These are phyloP conservation scores for Monosporascus sp. DNA, from an alignment of 2,329 filamentous ascomycete genomes.

Conservation along the genomic window DNA sequence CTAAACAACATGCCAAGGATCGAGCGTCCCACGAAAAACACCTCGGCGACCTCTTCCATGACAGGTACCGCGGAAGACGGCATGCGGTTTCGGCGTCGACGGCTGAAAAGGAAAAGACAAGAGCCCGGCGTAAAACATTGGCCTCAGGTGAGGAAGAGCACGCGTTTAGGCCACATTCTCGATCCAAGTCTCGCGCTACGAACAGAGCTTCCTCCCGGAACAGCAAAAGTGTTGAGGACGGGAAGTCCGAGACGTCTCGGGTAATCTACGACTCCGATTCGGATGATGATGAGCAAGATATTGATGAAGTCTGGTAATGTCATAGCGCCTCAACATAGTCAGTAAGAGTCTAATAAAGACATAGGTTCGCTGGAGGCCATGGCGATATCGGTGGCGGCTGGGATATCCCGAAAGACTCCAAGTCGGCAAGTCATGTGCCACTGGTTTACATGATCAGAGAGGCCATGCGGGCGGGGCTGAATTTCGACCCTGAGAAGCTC, in stretches of 20 bases:
- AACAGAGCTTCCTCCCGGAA: slow-evolving; percentile 11
- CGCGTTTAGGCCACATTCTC: slow-evolving; percentile 26
- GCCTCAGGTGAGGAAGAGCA: slow-evolving; percentile 18
- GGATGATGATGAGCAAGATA: slow-evolving; percentile 57
- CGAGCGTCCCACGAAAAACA: slow-evolving; percentile 10
- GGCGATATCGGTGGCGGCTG: slow-evolving; percentile 76
- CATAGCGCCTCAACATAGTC: neutral
- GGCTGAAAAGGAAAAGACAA: slow-evolving; percentile 1
- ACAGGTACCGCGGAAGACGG: slow-evolving; percentile 31
- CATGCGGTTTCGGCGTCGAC: slow-evolving; percentile 3
- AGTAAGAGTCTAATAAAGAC: neutral
- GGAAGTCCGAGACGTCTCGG: slow-evolving; percentile 27
- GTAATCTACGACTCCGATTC: slow-evolving; percentile 33
- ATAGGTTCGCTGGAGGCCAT: slow-evolving; percentile 65
- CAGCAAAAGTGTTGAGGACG: slow-evolving; percentile 11
- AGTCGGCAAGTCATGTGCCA: slow-evolving; percentile 62
- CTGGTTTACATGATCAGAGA: slow-evolving; percentile 67
- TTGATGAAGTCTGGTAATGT: slow-evolving; percentile 64
- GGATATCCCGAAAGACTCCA: slow-evolving; percentile 50
- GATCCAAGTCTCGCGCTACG: slow-evolving; percentile 24
- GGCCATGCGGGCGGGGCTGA: slow-evolving; percentile 59
- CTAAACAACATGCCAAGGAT: slow-evolving; percentile 13
- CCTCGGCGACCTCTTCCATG: slow-evolving; percentile 15
- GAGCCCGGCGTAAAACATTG: slow-evolving; percentile 13
- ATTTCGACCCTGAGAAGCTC: slow-evolving; percentile 65